Percentiles rank a stretch among this genome's conserved stretches.
Conservation (phyloP, 2,329 filamentous ascomycete genomes). For the Xylariaceae sp. region DNA sequence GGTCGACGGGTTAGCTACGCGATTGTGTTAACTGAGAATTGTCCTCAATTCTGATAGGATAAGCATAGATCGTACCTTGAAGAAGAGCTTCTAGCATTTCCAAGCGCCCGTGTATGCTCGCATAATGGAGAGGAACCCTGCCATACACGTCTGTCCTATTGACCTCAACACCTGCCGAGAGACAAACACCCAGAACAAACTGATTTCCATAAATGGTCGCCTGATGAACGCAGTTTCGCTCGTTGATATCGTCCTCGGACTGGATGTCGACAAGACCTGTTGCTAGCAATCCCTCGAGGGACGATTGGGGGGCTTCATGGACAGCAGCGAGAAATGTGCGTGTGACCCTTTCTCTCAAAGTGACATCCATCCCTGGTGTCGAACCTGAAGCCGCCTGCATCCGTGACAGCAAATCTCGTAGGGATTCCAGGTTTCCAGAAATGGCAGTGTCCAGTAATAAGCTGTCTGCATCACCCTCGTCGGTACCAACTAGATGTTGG, state of each 20-base stretch:
- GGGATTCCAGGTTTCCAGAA: slow-evolving; percentile 67
- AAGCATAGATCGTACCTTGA: slow-evolving; percentile 41
- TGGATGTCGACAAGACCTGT: slow-evolving; percentile 83
- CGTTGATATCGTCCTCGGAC: slow-evolving; percentile 95
- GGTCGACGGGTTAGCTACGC: slow-evolving; percentile 61
- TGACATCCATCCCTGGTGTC: slow-evolving; percentile 42
- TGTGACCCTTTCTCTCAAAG: slow-evolving; percentile 70
- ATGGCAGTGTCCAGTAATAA: slow-evolving; percentile 83
- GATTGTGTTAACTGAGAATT: slow-evolving; percentile 3
- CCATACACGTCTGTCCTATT: slow-evolving; percentile 88
- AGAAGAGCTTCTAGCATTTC: slow-evolving; percentile 75
- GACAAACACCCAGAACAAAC: slow-evolving; percentile 68
- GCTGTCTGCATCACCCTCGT: slow-evolving; percentile 85
- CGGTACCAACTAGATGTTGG: slow-evolving; percentile 63
- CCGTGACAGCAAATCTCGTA: slow-evolving; percentile 75
- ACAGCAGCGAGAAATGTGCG: slow-evolving; percentile 86
- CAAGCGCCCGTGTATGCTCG: slow-evolving; percentile 86
- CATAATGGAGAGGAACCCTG: slow-evolving; percentile 88
- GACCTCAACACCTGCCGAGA: slow-evolving; percentile 71
- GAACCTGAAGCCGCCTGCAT: slow-evolving; percentile 54
- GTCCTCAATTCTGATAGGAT: neutral
- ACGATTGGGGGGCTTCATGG: slow-evolving; percentile 72
- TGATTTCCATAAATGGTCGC: slow-evolving; percentile 88
- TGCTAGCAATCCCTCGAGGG: slow-evolving; percentile 69
- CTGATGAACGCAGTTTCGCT: slow-evolving; percentile 92